Base-by-base conservation (phyloP, 495 filamentous ascomycete genomes). In the Hyphodiscus hymeniophilus region DNA sequence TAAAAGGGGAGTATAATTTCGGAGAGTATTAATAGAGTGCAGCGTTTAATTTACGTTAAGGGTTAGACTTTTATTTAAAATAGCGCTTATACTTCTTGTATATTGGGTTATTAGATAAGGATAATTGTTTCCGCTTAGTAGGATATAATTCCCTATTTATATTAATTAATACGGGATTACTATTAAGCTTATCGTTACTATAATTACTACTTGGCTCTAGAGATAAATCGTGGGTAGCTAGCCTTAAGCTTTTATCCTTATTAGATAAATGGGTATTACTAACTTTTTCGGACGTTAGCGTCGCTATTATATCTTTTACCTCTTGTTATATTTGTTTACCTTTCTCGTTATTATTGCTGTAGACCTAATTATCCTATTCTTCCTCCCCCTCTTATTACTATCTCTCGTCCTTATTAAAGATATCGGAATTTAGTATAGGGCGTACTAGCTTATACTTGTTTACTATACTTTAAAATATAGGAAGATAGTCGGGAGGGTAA, bases 61-160 rank as follows among this genome's bases (percentile, higher is more conserved):
- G 42, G 42, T 11, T 41, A 52, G 49, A 52, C 42, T 39, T 52
- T 22, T 50, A 32, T 10, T 43, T 12, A 51, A 45, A 42, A 53
- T 43, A 21, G 35, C 32, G 43, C 50, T 48, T 53, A 38, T 21
- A 38, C 43, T 53, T 52, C 34, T 41, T 40, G 22, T 52, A 20
- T 52, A 47, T 52, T 52, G 34, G 42, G 44, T 44, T 43, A 23
- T 47, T 35, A n/a, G 36, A 53, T 47, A 22, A 53, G 42, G 48
- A 45, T 26, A 17, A 26, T 41, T 34, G 48, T 50, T 50, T 50
- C 41, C 43, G 44, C 49, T 52, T 52, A 32, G 36, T 18, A 52
- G 43, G 49, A 49, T 38, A 26, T 49, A 38, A 38, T 49, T 49
- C 38, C 38, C 18, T 42, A 42, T 49, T 30, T 1, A 23, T 18